A percentile compares a stretch with the other conserved stretches of the same genome.
phyloP scores from a whole-genome alignment of 257 asterid species.

The Solanum neorickii region DNA sequence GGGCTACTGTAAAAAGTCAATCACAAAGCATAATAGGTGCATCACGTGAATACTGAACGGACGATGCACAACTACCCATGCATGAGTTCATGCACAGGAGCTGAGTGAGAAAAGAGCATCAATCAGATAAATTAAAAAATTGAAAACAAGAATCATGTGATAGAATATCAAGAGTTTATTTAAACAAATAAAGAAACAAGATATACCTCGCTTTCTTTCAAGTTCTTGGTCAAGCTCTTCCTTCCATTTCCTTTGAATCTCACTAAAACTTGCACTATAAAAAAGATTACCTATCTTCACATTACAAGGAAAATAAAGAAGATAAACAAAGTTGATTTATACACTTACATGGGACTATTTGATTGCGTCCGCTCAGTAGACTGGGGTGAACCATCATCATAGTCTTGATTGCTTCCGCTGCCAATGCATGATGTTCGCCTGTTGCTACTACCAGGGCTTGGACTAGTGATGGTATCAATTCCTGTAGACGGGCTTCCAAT shows the following conservation, averaged over 20 bases:
- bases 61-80: background rate
- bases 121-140: background rate
- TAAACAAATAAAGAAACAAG: background rate
- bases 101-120: background rate
- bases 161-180: background rate
- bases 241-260: slow-evolving; percentile 35
- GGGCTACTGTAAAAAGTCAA: background rate
- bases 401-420: slow-evolving; percentile 3
- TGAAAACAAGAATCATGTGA: background rate
- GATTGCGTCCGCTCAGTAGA: slow-evolving; percentile 15
- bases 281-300: background rate
- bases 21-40: background rate
- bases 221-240: slow-evolving; percentile 37
- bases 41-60: background rate
- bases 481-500: slow-evolving; percentile 11
- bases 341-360: slow-evolving; percentile 22
- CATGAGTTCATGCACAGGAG: background rate
- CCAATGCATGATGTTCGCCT: slow-evolving; percentile 10
- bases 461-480: slow-evolving; percentile 4
- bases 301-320: background rate
- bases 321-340: background rate
- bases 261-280: slow-evolving; percentile 8
- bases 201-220: slow-evolving; percentile 30
- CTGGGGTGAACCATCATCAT: slow-evolving; percentile 19
- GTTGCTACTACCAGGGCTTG: slow-evolving; percentile 28